These are phyloP conservation scores for Hermanozyma aechmeae DNA, from an alignment of 805 yeast species.

Conservation along the genomic window DNA sequence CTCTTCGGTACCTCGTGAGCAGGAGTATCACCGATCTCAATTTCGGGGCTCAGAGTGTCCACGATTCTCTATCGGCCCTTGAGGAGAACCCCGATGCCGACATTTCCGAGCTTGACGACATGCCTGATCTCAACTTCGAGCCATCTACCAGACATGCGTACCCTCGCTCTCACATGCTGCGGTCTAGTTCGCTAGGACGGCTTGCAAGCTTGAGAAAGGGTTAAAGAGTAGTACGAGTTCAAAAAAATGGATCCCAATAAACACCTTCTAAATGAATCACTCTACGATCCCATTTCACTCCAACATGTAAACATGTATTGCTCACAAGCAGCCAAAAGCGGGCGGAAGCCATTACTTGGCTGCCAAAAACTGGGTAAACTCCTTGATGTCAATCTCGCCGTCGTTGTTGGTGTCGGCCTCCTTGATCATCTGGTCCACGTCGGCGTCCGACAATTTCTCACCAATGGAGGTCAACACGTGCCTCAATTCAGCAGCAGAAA, in stretches of 20 bases:
- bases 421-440: slow-evolving; percentile 93
- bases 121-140: slow-evolving; percentile 6
- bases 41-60: slow-evolving; percentile 34
- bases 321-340: neutral
- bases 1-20: slow-evolving; percentile 66
- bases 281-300: too few species aligned
- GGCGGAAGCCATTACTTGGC: slow-evolving; percentile 42
- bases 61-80: too few species aligned
- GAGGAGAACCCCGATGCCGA: too few species aligned
- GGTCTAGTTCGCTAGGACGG: slow-evolving; percentile 4
- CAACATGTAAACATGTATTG: too few species aligned
- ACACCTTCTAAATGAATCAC: too few species aligned
- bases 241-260: too few species aligned
- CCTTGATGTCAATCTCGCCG: slow-evolving; percentile 95
- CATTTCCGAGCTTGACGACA: too few species aligned
- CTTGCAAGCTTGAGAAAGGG: slow-evolving; percentile 1
- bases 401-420: slow-evolving; percentile 95
- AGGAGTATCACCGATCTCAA: slow-evolving; percentile 52
- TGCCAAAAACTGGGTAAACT: slow-evolving; percentile 82
- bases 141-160: slow-evolving; percentile 10
- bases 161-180: slow-evolving; percentile 9
- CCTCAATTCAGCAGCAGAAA: slow-evolving; percentile 91
- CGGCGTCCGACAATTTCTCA: slow-evolving; percentile 92
- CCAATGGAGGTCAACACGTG: slow-evolving; percentile 97
- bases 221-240: too few species aligned